Base-by-base conservation (phyloP, 2,329 filamentous ascomycete genomes). In the Botrytis byssoidea region DNA sequence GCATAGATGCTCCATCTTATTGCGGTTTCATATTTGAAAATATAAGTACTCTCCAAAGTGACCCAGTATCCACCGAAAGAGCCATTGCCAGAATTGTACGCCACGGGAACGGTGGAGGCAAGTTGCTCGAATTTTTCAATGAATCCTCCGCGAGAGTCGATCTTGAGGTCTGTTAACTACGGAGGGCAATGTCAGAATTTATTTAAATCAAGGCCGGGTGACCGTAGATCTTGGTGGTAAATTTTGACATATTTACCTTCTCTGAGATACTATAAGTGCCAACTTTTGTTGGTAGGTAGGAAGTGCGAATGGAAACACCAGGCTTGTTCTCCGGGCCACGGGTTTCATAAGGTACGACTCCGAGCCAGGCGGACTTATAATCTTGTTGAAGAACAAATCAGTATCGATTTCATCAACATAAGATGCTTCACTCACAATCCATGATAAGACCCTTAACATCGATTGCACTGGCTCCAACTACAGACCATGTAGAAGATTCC, bases 1-100 rank as follows among this genome's bases (percentile, higher is more conserved):
- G 69, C 44, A 42, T 71, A 71, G 12, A 71, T 65, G 20, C 59
- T 71, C 59, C 69, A 71, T 63, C 69, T 29, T 29, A 65, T 51
- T 10, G 69, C 59, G 4, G 69, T 71, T 63, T 65, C 59, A 14
- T 65, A 44, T 48, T 71, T 18, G 69, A 71, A 71, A 29, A 71
- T 71, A 40, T 71, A 71, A 10, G 44, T 64, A 22, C 40, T 71
- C 35, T 71, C 44, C 18, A 71, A 25, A 4, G 69, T 71, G 25
- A 71, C 59, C 44, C 59, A 71, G n/a, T 64, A 71, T 46, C 59
- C 69, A 18, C 44, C 42, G 25, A 71, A 71, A 5, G 69, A 71
- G 4, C 32, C 44, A 16, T 71, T 71, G 6, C 59, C 44, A 22
- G 69, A 71, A 37, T 51, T n/a, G 14, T 71, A 71, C 37, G n/a